Percentiles rank a stretch among this genome's conserved stretches.
phyloP scores from a whole-genome alignment of 2,329 filamentous ascomycete genomes.

The Stemphylium beticola region DNA sequence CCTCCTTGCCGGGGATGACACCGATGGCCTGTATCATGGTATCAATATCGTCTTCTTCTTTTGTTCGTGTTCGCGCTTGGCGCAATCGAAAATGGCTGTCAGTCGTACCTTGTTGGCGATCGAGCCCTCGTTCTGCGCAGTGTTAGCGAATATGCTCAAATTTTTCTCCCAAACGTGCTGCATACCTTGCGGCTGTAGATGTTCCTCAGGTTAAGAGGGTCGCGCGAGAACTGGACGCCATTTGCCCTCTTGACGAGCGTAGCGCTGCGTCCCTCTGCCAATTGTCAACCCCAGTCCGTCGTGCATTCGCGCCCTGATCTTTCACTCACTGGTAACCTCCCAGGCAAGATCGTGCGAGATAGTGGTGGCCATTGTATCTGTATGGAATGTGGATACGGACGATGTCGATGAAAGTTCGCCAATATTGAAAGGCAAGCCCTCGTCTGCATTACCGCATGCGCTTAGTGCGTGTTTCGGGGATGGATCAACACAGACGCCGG shows the following conservation, averaged over 20 bases:
- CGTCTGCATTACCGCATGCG: constrained; percentile 36
- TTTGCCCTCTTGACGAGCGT: constrained; percentile 92
- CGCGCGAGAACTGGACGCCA: constrained; percentile 88
- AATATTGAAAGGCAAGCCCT: constrained; percentile 32
- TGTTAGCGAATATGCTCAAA: constrained; percentile 30
- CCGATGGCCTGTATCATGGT: constrained; percentile 72
- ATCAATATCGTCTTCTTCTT: constrained; percentile 11
- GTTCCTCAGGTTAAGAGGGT: constrained; percentile 93
- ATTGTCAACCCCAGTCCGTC: constrained; percentile 20
- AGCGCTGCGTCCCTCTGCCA: constrained; percentile 81
- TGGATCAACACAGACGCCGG: constrained; percentile 27
- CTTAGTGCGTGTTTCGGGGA: constrained; percentile 28
- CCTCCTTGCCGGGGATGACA: constrained; percentile 75
- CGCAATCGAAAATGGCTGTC: constrained; percentile 1
- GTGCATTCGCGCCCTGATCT: not conserved
- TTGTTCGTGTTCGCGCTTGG: constrained; percentile 12
- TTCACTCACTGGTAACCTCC: constrained; percentile 87
- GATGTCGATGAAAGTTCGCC: constrained; percentile 30
- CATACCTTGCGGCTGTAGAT: constrained; percentile 86
- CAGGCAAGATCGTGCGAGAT: constrained; percentile 91
- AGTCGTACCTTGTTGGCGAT: constrained; percentile 84
- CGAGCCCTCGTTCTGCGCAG: constrained; percentile 80
- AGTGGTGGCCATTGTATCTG: constrained; percentile 59
- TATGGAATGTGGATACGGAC: constrained; percentile 38
- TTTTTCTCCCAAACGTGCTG: not conserved